phyloP scores from a whole-genome alignment of 345 rosid species.

The Anacardium occidentale region DNA sequence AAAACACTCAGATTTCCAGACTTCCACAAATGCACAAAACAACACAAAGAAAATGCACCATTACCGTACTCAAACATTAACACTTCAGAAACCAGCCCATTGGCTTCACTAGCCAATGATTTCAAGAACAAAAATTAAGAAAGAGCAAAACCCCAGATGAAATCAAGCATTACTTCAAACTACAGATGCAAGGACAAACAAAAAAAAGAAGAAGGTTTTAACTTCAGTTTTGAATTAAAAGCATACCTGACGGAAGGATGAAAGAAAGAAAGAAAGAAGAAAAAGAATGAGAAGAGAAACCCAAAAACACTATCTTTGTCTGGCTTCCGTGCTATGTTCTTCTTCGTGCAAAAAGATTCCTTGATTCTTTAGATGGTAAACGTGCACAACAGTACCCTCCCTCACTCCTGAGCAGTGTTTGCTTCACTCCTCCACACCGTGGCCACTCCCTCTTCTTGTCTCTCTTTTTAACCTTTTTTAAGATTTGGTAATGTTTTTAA shows the following conservation, averaged over 20 bases:
- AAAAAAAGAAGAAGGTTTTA: neutral
- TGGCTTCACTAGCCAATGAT: conserved; percentile 9
- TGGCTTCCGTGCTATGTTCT: conserved; percentile 20
- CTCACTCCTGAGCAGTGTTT: conserved; percentile 15
- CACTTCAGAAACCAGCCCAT: neutral
- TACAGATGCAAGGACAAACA: conserved; percentile 24
- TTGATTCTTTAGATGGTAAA: conserved; percentile 58
- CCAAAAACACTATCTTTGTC: conserved; percentile 17
- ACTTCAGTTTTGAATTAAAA: neutral
- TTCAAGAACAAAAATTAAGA: neutral
- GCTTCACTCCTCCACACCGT: conserved; percentile 14
- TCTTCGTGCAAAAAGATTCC: conserved; percentile 47
- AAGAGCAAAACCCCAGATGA: conserved; percentile 13
- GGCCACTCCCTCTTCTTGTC: neutral
- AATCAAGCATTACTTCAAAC: conserved; percentile 25
- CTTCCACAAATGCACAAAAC: conserved; percentile 20
- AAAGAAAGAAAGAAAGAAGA: too few species aligned
- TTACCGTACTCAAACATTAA: conserved; percentile 16
- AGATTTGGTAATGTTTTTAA: conserved; percentile 22
- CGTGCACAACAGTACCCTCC: too few species aligned
- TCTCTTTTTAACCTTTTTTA: conserved; percentile 32
- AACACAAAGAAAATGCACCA: conserved; percentile 28
- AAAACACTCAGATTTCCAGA: conserved; percentile 3
- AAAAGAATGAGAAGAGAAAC: conserved; percentile 6
- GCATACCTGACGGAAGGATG: neutral